These are phyloP conservation scores for Russula abietina DNA, from an alignment of 768 basidiomycete genomes.

Conservation along the genomic window DNA sequence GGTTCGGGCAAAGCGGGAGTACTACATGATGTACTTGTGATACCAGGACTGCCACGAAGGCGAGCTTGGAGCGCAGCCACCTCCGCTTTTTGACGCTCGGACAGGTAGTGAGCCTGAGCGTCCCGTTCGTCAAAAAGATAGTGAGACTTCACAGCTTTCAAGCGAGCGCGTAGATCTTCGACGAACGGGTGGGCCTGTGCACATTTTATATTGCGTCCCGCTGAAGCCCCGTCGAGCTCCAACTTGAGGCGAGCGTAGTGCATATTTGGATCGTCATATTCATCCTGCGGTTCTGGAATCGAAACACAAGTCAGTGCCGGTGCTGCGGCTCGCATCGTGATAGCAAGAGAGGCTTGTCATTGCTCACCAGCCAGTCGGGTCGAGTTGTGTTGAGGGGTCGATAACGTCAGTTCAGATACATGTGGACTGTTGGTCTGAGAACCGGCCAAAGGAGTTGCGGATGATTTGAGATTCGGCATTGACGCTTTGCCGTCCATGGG, in stretches of 20 bases:
- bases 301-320: not conserved
- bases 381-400: not conserved
- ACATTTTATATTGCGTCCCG: slow-evolving; percentile 29
- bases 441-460: not conserved
- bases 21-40: not conserved
- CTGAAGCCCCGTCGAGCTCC: slow-evolving; percentile 41
- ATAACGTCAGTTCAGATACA: not conserved
- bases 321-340: too few relatives aligned
- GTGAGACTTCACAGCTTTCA: slow-evolving; percentile 45
- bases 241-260: slow-evolving; percentile 62
- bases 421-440: not conserved
- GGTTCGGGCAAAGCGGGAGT: not conserved
- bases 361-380: slow-evolving; percentile 7
- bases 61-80: slow-evolving; percentile 39
- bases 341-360: not conserved
- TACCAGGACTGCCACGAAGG: slow-evolving; percentile 32
- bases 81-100: slow-evolving; percentile 48
- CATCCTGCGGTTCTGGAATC: slow-evolving; percentile 11
- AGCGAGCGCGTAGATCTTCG: slow-evolving; percentile 39
- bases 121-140: slow-evolving; percentile 70
- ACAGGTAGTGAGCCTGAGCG: slow-evolving; percentile 51
- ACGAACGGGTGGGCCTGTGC: slow-evolving; percentile 30
- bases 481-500: slow-evolving; percentile 6
- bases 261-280: slow-evolving; percentile 44
- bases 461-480: slow-evolving; percentile 1